Base-by-base conservation (phyloP, 2,329 filamentous ascomycete genomes). In the Pseudogymnoascus sp. region DNA sequence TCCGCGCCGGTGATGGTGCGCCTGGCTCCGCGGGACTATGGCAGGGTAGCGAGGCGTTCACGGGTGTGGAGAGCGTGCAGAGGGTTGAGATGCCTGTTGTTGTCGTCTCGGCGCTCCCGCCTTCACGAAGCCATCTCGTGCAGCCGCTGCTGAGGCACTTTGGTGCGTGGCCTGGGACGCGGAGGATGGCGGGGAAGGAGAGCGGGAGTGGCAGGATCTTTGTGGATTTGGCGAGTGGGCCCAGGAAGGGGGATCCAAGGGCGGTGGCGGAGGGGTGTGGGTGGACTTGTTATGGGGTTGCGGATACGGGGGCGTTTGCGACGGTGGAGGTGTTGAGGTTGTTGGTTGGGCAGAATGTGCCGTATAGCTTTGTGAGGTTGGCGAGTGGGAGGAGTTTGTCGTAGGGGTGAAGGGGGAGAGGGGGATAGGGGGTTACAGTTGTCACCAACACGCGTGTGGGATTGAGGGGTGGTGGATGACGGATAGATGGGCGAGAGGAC, bases 331-430 rank as follows among this genome's bases (percentile, higher is more conserved):
- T 87, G 59, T 76, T 95, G 63, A 81, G 90, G 68, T 75, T 93
- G 64, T 80, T 96, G 23, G 89, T 93, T 9, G 91, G 91, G 8
- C 90, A 95, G 77, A 95, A 95, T 73, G 90, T 95, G 63, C 89
- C 89, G 5, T 93, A 91, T 75, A 92, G 90, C 75, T 96, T 96
- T 77, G 91, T 95, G 43, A 82, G 90, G 59, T 78, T 95, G 72
- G 89, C 90, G 40, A 83, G 81, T 67, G 84, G 84, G 23, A 76
- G 83, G 68, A 80, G 80, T 18, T 69, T 84, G 66, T 83, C 73
- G 62, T 75, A 65, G 71, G 28, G n/a, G 37, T 38, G 23, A 40
- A 16, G 62, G 49, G 25, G 3, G 49, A 18, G 40, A 23, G 18
- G 16, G 18, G 18, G 9, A 23, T 2, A n/a, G 40, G 16, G 38